Base-by-base conservation (phyloP, 2,329 filamentous ascomycete species). In the Colletotrichum navitas region DNA sequence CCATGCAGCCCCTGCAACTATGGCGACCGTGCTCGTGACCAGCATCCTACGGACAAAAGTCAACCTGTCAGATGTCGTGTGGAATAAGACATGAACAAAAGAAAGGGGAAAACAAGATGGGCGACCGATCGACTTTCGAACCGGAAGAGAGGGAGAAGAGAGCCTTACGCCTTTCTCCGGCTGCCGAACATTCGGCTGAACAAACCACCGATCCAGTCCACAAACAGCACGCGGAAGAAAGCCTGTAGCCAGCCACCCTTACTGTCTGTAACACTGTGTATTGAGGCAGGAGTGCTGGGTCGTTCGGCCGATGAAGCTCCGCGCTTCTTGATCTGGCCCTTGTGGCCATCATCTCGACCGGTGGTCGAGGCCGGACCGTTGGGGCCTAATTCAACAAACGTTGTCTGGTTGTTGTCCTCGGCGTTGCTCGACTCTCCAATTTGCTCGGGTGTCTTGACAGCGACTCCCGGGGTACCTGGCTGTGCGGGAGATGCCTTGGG, bases 141-240 rank as follows among this genome's bases (percentile, higher is more conserved):
- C 39, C 58, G 58, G 58, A 54, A 68, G 26, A 71, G 64, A 66
- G 65, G 52, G 55, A 45, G 41, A 64, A 63, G 52, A 36, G 43
- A 61, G 47, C 70, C 70, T 72, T 72, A 72, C 70, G 54, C 68
- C 68, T 72, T 72, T 71, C 72, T 66, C 68, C 64, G 67, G 68
- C 58, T 72, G 60, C 71, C 56, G 68, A 73, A 74, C n/a, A 74
- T 26, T 7, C 68, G 73, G 63, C 60, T 63, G 77, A 78, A 69
- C 5, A 84, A 72, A 16, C 80, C 78, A 3, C 82, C 81, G 18
- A 84, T 76, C 78, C 80, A 82, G 61, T 83, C 81, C 54, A 83
- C 79, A 71, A 84, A 80, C 1, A 83, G 61, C 4, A 80, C 71
- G 41, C 74, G 77, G 59, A 83, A 74, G 64, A 83, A 80, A 12